Evolutionary conservation across 1,284 basidiomycete genomes (phyloP), one percentile per base, ranked within the genome.

Genomic region (Uromyces viciae-fabae): DNA sequence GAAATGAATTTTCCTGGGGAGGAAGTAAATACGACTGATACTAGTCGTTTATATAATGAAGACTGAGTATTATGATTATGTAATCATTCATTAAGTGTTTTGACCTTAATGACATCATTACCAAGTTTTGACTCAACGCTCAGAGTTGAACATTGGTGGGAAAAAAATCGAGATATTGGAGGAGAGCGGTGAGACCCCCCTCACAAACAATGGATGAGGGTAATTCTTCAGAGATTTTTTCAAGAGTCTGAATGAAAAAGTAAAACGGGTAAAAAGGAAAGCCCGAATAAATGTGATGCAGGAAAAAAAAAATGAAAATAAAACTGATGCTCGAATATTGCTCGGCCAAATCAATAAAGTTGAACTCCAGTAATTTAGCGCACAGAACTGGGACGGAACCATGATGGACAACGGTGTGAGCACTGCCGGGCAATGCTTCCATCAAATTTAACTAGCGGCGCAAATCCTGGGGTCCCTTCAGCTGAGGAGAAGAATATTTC

Each of bases 131-230:
- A n/a, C n/a, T n/a, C n/a, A n/a, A n/a, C n/a, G n/a, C n/a, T n/a
- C n/a, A n/a, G n/a, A n/a, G n/a, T n/a, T 98, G 95, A 9, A 97
- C 94, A 66, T 94, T 93, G 83, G 95, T 97, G 15, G 94, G 95
- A 87, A 98, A 97, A 88, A 98, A 98, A 85, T 97, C 95, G 82
- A 98, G 91, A 87, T 92, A 97, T 85, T 93, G 94, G 83, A 98
- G 90, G 43, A 98, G 88, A 25, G 95, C 95, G 31, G 92, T 90
- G 25, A 98, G 89, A 54, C 95, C 95, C 74, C 93, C 94, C 87
- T 97, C 95, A 73, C 94, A 91, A 25, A 97, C 94, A 83, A 98
- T 96, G 15, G 94, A 91, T 82, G 92, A 93, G 0, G 95, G 95
- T 84, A 94, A 94, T 86, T 97, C 95, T 85, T 95, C 93, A 0